Evolutionary conservation across 2,329 filamentous ascomycete species (phyloP).

Genomic region (Aspergillus novoparasiticus): DNA sequence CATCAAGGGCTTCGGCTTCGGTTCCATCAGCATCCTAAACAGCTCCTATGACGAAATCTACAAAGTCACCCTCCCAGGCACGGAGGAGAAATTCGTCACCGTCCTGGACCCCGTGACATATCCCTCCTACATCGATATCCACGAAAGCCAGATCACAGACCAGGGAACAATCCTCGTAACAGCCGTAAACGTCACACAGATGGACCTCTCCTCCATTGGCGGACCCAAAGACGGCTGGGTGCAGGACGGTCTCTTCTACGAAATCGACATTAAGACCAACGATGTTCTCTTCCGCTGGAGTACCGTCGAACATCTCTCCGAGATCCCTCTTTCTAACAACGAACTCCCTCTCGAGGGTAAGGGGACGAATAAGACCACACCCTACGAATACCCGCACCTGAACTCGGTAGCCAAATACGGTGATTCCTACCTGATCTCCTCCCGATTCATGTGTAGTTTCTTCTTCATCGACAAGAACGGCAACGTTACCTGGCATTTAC

Average conservation of each 20-base stretch:
- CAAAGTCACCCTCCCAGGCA: constrained; percentile 18
- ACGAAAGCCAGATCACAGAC: constrained; percentile 26
- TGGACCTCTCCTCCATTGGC: constrained; percentile 24
- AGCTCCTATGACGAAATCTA: constrained; percentile 27
- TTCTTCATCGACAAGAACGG: constrained; percentile 28
- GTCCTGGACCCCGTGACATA: constrained; percentile 11
- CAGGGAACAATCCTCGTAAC: constrained; percentile 26
- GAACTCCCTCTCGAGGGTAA: constrained; percentile 14
- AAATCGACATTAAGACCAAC: constrained; percentile 30
- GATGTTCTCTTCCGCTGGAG: constrained; percentile 29
- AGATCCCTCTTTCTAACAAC: constrained; percentile 22
- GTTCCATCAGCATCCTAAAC: constrained; percentile 24
- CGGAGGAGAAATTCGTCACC: constrained; percentile 16
- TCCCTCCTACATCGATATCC: constrained; percentile 28
- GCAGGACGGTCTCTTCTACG: constrained; percentile 29
- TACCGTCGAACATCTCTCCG: constrained; percentile 23
- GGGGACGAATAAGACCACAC: constrained; percentile 18
- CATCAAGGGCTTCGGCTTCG: constrained; percentile 22
- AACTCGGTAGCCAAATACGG: constrained; percentile 28
- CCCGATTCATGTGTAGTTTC: constrained; percentile 25
- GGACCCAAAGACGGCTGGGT: constrained; percentile 28
- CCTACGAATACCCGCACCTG: constrained; percentile 28
- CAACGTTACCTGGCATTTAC: constrained; percentile 29
- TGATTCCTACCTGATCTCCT: constrained; percentile 25
- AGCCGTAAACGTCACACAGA: constrained; percentile 25